A percentile compares a stretch with the other conserved stretches of the same genome.
phyloP scores from a whole-genome alignment of 2,329 filamentous ascomycete genomes.

The Aureobasidium sp. region DNA sequence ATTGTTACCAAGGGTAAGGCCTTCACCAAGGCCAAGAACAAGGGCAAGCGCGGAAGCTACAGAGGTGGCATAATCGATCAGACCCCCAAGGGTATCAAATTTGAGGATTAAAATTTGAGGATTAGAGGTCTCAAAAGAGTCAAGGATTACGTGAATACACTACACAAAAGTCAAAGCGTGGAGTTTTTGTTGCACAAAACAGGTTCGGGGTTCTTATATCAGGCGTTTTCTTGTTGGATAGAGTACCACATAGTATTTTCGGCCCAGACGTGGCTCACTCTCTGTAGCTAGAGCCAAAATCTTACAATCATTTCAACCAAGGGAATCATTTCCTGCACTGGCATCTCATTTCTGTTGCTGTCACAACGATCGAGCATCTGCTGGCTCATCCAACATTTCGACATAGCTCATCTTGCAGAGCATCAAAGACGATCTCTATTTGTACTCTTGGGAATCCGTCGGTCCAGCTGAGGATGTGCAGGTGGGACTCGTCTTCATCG shows the following conservation, averaged over 20 bases:
- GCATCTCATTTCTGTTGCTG: too few species aligned
- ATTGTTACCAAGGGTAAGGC: constrained; percentile 90
- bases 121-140: constrained; percentile 43
- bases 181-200: constrained; percentile 1
- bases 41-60: constrained; percentile 68
- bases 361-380: too few species aligned
- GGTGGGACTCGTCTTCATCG: too few species aligned
- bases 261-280: not conserved
- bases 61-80: constrained; percentile 84
- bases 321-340: not conserved
- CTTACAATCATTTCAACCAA: not conserved
- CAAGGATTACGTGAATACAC: not conserved
- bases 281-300: not conserved
- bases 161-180: constrained; percentile 9
- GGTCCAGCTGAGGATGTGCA: too few species aligned
- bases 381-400: too few species aligned
- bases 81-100: constrained; percentile 80
- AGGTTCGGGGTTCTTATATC: not conserved
- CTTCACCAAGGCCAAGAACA: constrained; percentile 99
- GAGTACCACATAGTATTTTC: not conserved
- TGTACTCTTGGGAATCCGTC: too few species aligned
- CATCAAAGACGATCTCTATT: too few species aligned
- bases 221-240: constrained; percentile 3
- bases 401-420: not conserved
- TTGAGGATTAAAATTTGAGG: constrained; percentile 85